These are phyloP conservation scores for Cryptosporidium sp. DNA, from an alignment of 169 alveolate genomes.

Conservation along the genomic window DNA sequence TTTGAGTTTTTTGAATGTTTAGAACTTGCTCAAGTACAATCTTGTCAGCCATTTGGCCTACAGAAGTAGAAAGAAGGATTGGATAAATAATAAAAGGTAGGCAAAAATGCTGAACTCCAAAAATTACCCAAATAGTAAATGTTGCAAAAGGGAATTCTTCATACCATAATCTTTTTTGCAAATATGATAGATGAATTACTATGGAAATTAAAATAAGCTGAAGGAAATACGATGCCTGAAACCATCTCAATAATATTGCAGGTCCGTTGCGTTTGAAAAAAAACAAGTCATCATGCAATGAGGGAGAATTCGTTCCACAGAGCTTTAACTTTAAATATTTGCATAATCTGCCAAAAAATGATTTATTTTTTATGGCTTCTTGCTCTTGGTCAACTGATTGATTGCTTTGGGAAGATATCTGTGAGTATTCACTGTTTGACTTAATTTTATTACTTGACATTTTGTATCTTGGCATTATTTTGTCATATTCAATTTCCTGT, in stretches of 20 bases:
- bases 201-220: conserved; percentile 59
- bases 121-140: conserved; percentile 62
- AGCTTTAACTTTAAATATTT: conserved; percentile 23
- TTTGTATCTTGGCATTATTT: conserved; percentile 73
- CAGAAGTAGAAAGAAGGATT: conserved; percentile 60
- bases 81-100: conserved; percentile 61
- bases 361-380: conserved; percentile 1
- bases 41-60: conserved; percentile 75
- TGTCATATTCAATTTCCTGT: conserved; percentile 72
- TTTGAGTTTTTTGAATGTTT: conserved; percentile 63
- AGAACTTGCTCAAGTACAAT: conserved; percentile 50
- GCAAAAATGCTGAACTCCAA: conserved; percentile 58
- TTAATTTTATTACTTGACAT: not conserved
- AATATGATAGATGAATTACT: conserved; percentile 58
- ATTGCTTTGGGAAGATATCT: conserved; percentile 28
- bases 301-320: conserved; percentile 59
- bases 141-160: conserved; percentile 38
- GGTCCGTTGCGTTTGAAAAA: conserved; percentile 65
- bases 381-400: not conserved
- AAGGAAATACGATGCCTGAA: conserved; percentile 70
- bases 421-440: conserved; percentile 5
- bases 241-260: conserved; percentile 57
- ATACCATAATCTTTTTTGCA: conserved; percentile 67
- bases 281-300: conserved; percentile 66
- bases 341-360: not conserved